Evolutionary conservation across 495 filamentous ascomycete genomes (phyloP), one percentile per base, ranked within the genome.

Genomic region (Aspergillus sparsus): DNA sequence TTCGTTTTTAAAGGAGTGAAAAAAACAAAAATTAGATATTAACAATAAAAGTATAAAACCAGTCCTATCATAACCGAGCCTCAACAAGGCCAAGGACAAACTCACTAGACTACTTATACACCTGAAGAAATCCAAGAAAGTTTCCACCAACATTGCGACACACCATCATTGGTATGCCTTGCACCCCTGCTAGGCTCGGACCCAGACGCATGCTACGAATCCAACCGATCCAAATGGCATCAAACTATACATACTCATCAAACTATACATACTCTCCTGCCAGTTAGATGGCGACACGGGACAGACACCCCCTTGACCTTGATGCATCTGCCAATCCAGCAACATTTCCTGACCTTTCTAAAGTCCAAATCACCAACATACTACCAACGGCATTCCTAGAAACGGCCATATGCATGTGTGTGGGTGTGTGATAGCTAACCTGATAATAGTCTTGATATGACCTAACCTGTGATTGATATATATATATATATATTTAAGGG

Each of bases 401-500:
- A 35, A 33, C 21, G 27, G 49, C 49, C 1, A 45, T 15, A 45
- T 6, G 42, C 1, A 45, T 15, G 1, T 45, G 42, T n/a, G 13
- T 2, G n/a, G 1, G 18, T 45, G 8, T 15, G n/a, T 45, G n/a
- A 45, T 45, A 15, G 42, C 42, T 45, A 45, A 45, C 42, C 13
- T 3, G n/a, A 1, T 15, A 45, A 16, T 35, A 61, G 58, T 18
- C 45, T 61, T 7, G 58, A 61, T 47, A 55, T 61, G 51, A 49
- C 51, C 5, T 42, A 16, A 2, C 58, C 51, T 4, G 42, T 61
- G 11, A 31, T 55, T 33, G 58, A n/a, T n/a, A n/a, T n/a, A n/a
- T n/a, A n/a, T n/a, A n/a, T n/a, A n/a, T n/a, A 54, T 37, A 55
- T 61, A 10, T 44, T 61, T 6, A 27, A 55, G 37, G 51, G 51